Percentiles rank a stretch among this genome's conserved stretches.
Evolutionary conservation across 495 filamentous ascomycete species (phyloP).

Genomic region (Neurospora sp.): DNA sequence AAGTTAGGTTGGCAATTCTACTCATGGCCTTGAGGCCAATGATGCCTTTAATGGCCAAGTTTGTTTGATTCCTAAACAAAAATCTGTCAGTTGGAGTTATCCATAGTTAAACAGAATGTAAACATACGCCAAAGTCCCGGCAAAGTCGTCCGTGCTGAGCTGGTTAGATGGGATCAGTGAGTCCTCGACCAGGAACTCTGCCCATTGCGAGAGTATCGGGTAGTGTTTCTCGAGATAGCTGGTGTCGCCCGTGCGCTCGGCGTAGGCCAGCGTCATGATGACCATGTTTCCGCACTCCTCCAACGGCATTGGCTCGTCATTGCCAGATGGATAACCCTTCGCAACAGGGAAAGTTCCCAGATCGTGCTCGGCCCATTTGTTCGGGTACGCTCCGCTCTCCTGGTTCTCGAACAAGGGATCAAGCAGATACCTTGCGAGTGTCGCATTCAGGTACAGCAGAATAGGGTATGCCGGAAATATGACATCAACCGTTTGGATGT

Average conservation of each 20-base stretch:
- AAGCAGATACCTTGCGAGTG: constrained; percentile 73
- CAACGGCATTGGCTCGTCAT: constrained; percentile 86
- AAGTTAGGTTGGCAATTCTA: constrained; percentile 56
- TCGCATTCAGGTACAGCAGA: constrained; percentile 80
- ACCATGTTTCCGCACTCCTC: constrained; percentile 96
- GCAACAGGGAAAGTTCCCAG: constrained; percentile 86
- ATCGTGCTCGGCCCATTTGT: constrained; percentile 81
- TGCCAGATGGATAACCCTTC: constrained; percentile 76
- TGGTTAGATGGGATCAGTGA: constrained; percentile 74
- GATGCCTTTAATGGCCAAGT: constrained; percentile 88
- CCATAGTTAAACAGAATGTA: neutral
- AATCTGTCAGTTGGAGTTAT: neutral
- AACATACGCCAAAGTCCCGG: constrained; percentile 56
- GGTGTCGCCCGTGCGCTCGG: constrained; percentile 32
- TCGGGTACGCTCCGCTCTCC: constrained; percentile 81
- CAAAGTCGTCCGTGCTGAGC: constrained; percentile 90
- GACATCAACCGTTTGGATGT: constrained; percentile 91
- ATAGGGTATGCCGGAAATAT: constrained; percentile 89
- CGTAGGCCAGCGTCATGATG: constrained; percentile 70
- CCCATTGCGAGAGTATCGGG: constrained; percentile 74
- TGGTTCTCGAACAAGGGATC: constrained; percentile 87
- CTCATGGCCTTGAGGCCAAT: constrained; percentile 92
- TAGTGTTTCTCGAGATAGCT: constrained; percentile 49
- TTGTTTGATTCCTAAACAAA: constrained; percentile 61
- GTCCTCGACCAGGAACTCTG: constrained; percentile 72